Evolutionary conservation across 176 grass and related monocot genomes (phyloP).

Genomic region (Calamus simplicifolius): DNA sequence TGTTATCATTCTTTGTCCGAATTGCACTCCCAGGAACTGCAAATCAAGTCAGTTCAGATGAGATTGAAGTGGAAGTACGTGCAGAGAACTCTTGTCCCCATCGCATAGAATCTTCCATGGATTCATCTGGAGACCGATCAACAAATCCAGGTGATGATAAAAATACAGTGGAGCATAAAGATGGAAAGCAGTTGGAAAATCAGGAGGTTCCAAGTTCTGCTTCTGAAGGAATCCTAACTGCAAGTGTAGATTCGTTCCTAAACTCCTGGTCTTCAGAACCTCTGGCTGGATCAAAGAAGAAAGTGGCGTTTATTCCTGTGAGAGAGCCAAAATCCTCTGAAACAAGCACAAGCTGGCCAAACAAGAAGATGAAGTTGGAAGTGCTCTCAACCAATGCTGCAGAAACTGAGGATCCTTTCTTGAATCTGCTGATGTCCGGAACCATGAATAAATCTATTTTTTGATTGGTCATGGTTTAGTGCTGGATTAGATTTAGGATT

Average conservation of each 20-base stretch:
- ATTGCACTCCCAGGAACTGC: not conserved
- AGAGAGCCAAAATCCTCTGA: constrained; percentile 20
- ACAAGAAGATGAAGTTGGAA: constrained; percentile 42
- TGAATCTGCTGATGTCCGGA: constrained; percentile 19
- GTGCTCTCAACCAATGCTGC: not conserved
- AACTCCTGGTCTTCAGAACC: not conserved
- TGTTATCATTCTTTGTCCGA: no score
- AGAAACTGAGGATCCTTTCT: constrained; percentile 24
- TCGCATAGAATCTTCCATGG: not conserved
- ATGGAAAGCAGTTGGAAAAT: constrained; percentile 1
- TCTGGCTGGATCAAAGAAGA: constrained; percentile 26
- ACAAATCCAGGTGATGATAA: not conserved
- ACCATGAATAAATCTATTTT: constrained; percentile 9
- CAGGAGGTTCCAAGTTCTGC: not conserved
- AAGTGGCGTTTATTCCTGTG: constrained; percentile 51
- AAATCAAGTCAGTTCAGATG: not conserved
- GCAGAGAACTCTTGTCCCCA: not conserved
- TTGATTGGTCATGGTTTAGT: constrained; percentile 37
- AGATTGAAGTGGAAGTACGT: not conserved
- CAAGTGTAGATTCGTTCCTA: constrained; percentile 5
- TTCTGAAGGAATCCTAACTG: not conserved
- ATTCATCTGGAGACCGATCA: not conserved
- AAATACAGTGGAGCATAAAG: constrained; percentile 10
- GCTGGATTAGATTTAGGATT: no score
- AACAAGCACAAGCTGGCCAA: constrained; percentile 10